Conservation (phyloP, 1,139 yeast genomes). For the Geotrichum phurueaensis region DNA sequence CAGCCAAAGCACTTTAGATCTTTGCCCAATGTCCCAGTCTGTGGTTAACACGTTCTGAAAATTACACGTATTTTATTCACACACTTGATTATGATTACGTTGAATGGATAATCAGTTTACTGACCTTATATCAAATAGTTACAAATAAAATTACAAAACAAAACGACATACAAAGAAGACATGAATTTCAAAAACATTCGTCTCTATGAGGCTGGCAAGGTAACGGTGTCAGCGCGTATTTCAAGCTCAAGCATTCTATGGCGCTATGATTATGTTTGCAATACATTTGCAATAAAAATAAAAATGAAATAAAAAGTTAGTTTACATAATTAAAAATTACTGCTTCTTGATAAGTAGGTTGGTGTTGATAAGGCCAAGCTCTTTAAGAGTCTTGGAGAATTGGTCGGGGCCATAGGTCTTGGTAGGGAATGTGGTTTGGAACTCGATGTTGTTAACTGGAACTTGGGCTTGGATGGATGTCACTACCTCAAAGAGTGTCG, state of each 20-base stretch:
- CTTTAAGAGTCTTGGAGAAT: slow-evolving; percentile 28
- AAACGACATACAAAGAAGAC: no score
- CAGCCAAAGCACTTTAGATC: not conserved
- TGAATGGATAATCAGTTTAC: no score
- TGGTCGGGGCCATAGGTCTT: slow-evolving; percentile 24
- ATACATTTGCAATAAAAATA: not conserved
- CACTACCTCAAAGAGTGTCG: slow-evolving; percentile 34
- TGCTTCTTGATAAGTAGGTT: slow-evolving; percentile 20
- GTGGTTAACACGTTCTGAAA: not conserved
- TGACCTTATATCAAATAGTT: no score
- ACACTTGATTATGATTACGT: not conserved
- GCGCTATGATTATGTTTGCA: not conserved
- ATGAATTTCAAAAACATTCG: no score
- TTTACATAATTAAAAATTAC: not conserved
- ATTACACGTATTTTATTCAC: not conserved
- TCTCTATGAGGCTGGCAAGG: no score
- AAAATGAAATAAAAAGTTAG: not conserved
- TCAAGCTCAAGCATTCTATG: no score
- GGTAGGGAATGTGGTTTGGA: slow-evolving; percentile 36
- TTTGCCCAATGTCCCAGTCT: not conserved
- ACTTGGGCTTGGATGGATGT: slow-evolving; percentile 25
- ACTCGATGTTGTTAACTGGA: slow-evolving; percentile 21
- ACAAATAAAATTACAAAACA: no score
- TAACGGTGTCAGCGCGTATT: no score
- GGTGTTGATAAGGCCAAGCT: slow-evolving; percentile 32